These are phyloP conservation scores for Aspergillus coremiiformis DNA, from an alignment of 495 filamentous ascomycete genomes.

Conservation along the genomic window DNA sequence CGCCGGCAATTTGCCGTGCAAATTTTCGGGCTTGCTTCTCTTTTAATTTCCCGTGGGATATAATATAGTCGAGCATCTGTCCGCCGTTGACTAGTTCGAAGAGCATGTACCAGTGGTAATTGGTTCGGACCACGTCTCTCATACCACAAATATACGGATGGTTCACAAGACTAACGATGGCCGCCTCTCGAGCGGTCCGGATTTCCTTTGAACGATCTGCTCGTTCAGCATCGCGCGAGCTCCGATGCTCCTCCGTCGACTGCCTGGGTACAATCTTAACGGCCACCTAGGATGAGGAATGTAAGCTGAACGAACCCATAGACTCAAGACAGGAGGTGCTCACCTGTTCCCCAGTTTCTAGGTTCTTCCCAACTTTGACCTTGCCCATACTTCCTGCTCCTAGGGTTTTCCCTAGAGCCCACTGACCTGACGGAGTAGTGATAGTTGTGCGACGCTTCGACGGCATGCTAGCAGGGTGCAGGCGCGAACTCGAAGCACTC, in stretches of 20 bases:
- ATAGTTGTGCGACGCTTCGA: conserved; percentile 73
- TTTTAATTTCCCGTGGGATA: conserved; percentile 93
- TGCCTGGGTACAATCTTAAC: conserved; percentile 96
- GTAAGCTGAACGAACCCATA: neutral
- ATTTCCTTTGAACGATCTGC: conserved; percentile 96
- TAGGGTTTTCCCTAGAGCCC: conserved; percentile 93
- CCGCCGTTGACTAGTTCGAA: conserved; percentile 99
- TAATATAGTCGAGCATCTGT: conserved; percentile 99
- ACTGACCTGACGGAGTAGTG: conserved; percentile 75
- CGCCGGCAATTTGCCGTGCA: conserved; percentile 92
- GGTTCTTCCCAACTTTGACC: conserved; percentile 78
- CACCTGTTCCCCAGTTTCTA: conserved; percentile 76
- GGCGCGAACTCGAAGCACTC: conserved; percentile 31
- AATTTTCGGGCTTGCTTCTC: conserved; percentile 99
- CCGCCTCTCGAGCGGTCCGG: conserved; percentile 89
- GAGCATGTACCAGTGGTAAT: conserved; percentile 99
- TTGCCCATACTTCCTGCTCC: conserved; percentile 98
- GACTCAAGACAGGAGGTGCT: conserved; percentile 11
- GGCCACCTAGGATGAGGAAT: conserved; percentile 58
- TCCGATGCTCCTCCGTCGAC: conserved; percentile 79
- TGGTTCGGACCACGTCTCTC: conserved; percentile 88
- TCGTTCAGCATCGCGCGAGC: conserved; percentile 69
- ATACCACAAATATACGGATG: conserved; percentile 97
- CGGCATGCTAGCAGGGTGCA: conserved; percentile 36
- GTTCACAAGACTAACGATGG: conserved; percentile 89